Evolutionary conservation across 164 flowering plant genomes (phyloP).

Genomic region (Echeveria elegans): DNA sequence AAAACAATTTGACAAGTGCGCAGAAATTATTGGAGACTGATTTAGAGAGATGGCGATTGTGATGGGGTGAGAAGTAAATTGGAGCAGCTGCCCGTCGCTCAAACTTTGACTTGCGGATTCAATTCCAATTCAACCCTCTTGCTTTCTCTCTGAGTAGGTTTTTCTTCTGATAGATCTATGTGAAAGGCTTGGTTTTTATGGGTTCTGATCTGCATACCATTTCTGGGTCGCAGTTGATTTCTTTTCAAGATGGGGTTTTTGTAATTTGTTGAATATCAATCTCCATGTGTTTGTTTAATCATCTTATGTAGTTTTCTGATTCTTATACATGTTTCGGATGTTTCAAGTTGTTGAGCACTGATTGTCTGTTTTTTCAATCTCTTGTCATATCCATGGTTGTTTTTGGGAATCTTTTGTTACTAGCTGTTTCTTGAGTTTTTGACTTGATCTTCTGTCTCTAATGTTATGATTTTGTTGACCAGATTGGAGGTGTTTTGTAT

Average conservation of each 20-base stretch:
- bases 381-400: background rate
- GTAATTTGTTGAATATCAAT: background rate
- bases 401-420: background rate
- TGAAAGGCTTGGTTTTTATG: background rate
- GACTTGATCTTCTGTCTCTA: background rate
- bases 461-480: background rate
- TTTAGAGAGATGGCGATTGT: background rate
- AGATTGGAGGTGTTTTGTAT: background rate
- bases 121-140: background rate
- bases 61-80: background rate
- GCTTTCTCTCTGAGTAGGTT: background rate
- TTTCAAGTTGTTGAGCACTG: background rate
- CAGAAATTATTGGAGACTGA: background rate
- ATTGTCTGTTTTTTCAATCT: background rate
- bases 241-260: background rate
- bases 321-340: too few relatives aligned
- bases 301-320: too few relatives aligned
- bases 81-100: background rate
- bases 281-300: background rate
- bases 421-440: background rate
- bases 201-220: background rate
- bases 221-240: background rate
- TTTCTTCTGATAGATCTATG: background rate
- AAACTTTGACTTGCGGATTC: background rate
- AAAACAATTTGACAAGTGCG: background rate